Conservation (phyloP, 768 basidiomycete species). For the Termitomyces sp. region DNA sequence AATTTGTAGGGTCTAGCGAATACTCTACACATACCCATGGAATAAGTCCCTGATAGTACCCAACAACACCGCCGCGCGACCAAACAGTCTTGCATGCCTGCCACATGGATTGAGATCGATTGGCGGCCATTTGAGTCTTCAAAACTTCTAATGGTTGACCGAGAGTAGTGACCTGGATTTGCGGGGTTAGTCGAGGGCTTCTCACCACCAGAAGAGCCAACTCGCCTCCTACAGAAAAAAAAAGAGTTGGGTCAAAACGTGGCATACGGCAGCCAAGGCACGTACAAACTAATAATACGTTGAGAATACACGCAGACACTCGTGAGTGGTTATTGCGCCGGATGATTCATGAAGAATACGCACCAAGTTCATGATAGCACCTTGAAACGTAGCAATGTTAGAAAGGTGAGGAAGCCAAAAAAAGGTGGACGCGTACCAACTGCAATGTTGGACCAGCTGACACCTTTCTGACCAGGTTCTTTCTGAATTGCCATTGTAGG, state of each 20-base stretch:
- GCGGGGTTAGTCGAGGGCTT: conserved; percentile 1
- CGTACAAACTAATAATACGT: conserved; percentile 46
- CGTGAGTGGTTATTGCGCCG: neutral
- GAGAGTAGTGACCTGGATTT: conserved; percentile 84
- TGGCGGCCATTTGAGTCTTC: conserved; percentile 99
- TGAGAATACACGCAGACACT: neutral
- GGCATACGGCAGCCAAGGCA: conserved; percentile 18
- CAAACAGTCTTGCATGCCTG: conserved; percentile 85
- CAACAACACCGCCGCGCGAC: conserved; percentile 83
- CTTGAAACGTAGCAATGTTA: conserved; percentile 36
- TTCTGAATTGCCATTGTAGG: conserved; percentile 70
- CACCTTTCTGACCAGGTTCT: conserved; percentile 88
- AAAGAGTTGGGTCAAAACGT: neutral
- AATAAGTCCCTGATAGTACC: conserved; percentile 98
- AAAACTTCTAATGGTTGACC: conserved; percentile 98
- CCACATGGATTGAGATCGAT: conserved; percentile 87
- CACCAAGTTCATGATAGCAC: conserved; percentile 99
- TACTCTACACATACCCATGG: conserved; percentile 73
- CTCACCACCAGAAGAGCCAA: conserved; percentile 15
- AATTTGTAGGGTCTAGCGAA: conserved; percentile 3
- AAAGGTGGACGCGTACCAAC: conserved; percentile 58
- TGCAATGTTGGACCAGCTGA: conserved; percentile 94
- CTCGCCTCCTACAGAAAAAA: conserved; percentile 62
- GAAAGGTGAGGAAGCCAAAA: conserved; percentile 13
- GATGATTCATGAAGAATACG: conserved; percentile 16